phyloP scores from a whole-genome alignment of 495 filamentous ascomycete genomes.

The Patellaria atrata region DNA sequence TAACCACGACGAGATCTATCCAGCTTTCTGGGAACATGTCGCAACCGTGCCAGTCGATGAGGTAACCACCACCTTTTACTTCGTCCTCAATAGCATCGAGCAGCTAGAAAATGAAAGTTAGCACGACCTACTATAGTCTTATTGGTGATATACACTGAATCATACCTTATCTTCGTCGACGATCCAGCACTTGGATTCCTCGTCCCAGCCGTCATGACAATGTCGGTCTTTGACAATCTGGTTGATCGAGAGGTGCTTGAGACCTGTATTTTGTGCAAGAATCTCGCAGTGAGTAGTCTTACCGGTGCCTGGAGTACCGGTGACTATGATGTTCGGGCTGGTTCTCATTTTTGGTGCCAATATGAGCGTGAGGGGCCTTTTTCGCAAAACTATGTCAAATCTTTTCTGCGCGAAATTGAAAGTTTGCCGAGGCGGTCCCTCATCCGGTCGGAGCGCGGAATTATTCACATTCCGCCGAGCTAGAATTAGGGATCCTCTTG shows the following conservation, averaged over 20 bases:
- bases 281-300: conserved; percentile 82
- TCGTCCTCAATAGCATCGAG: conserved; percentile 81
- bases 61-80: conserved; percentile 61
- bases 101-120: conserved; percentile 36
- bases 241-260: conserved; percentile 81
- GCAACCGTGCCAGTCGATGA: conserved; percentile 98
- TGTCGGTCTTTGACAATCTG: conserved; percentile 70
- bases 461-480: too few relatives aligned
- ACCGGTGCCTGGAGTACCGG: conserved; percentile 88
- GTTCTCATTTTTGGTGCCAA: conserved; percentile 32
- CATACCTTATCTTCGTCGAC: conserved; percentile 92
- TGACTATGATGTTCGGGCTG: conserved; percentile 82
- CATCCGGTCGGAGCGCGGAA: too few relatives aligned
- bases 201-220: conserved; percentile 74
- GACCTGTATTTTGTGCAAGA: conserved; percentile 54
- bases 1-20: conserved; percentile 90
- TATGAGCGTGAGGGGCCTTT: too few relatives aligned
- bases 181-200: conserved; percentile 74
- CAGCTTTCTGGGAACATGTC: conserved; percentile 87
- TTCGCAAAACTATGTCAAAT: too few relatives aligned
- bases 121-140: background rate
- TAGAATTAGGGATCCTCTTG: too few relatives aligned
- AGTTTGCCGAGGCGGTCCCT: background rate
- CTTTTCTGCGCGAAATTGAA: too few relatives aligned
- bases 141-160: conserved; percentile 1